Base-by-base conservation (phyloP, 225 moss, liverwort and hornwort genomes). In the Bryum argenteum region DNA sequence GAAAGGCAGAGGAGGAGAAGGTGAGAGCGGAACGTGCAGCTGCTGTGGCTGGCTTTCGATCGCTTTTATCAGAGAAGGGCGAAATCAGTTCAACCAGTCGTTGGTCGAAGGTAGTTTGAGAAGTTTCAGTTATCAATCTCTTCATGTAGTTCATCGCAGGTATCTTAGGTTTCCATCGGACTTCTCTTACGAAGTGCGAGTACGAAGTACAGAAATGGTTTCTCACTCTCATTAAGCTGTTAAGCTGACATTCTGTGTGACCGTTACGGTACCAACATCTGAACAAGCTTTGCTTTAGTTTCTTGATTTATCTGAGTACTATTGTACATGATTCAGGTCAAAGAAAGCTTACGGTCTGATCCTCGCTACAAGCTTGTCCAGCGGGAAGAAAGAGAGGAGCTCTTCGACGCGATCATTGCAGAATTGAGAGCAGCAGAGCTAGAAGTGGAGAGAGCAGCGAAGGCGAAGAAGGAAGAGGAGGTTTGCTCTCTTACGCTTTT, bases 401-500 rank as follows among this genome's bases (percentile, higher is more conserved):
- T 89, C 21, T 95, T 95, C 61, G 88, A 86, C 69, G 81, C 83
- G 44, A 90, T 90, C 71, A 64, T 92, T 71, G 81, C 76, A n/a
- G 92, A 92, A 53, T 76, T 95, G 69, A 76, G 87, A 70, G 85
- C 90, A 56, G 90, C 75, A 33, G 95, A 92, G 69, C 81, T 92
- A 67, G 92, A 92, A 86, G 90, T 85, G 69, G 95, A 95, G 71
- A 85, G 79, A 74, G 89, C 90, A 77, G 88, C 90, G 24, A 95
- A 87, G 78, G 79, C 78, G 20, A 95, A 92, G 75, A 85, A 90
- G 67, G 95, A 95, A 40, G 90, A 95, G 54, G 94, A 95, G 92
- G 95, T 87, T 40, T 72, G 71, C 67, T 62, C 59, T 62, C 52
- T 63, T 44, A 5, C 40, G 14, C 48, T 67, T 16, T 51, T 72